Base-by-base conservation (phyloP, 805 yeast genomes). In the Naumovozyma baii region DNA sequence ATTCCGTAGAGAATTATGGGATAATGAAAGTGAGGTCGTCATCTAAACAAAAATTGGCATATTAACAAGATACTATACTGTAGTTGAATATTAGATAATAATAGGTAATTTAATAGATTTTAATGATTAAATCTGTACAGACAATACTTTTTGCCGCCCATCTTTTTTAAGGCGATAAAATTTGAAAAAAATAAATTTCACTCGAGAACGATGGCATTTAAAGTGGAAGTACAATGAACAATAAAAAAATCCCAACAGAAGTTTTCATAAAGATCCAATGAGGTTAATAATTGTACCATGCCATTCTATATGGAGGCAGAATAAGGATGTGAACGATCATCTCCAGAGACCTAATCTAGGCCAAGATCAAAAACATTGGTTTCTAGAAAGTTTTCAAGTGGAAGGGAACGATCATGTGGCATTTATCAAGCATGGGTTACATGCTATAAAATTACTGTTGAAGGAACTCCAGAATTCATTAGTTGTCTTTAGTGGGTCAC, bases 331-430 rank as follows among this genome's bases (percentile, higher is more conserved):
- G 26, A 18, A 34, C 3, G 36, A 40, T 19, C 20, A 31, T 5
- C 36, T 39, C 14, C 22, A 26, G 18, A 57, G 59, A 2, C 60
- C 55, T 1, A 64, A 69, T 8, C 49, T 63, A 4, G 88, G 88
- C 0, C 60, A 61, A 15, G 39, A 45, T 3, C 57, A 67, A 9
- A 57, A 56, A 1, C 84, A 82, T 47, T 85, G 94, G 95, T 49
- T 50, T 16, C 54, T 84, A 37, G 87, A 75, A 9, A 61, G 75
- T 0, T 83, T 83, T 49, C 94, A 84, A 56, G 40, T 62, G 4
- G 82, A 78, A 44, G 84, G 87, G 0, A 55, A 74, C 13, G 92
- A 85, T 49, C 87, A 83, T 48, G 48, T 74, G 3, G 66, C 78
- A 17, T 83, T 83, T 57, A 67, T 74, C 13, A 68, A 76, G 32